Base-by-base conservation (phyloP, 345 rosid species). In the Trapa bicornis region DNA sequence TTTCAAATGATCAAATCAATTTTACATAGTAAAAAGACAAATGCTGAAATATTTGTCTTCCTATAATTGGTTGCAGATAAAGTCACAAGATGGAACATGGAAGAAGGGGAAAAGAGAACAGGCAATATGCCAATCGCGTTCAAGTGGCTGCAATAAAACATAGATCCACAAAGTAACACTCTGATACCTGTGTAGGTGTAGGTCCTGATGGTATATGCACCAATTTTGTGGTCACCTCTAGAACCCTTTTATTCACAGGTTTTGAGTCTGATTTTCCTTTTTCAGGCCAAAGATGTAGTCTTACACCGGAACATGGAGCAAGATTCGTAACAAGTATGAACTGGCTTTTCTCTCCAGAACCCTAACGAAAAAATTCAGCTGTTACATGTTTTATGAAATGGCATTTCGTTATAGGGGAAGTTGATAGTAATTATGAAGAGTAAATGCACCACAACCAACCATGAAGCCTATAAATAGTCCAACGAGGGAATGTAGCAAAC, bases 261-360 rank as follows among this genome's bases (percentile, higher is more conserved):
- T 87, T 78, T 56, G 82, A 74, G 71, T 74, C 74, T 66, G 84
- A 76, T 53, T 79, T 80, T 64, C 77, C 92, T 77, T 82, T 91
- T 71, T 86, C 88, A 76, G 96, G 88, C 99, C 99, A 94, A 45
- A 94, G 74, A 75, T 94, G 97, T 81, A 94, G 77, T 84, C 97
- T 87, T 67, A 89, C 89, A 48, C 99, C 97, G 75, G 81, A 86
- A 78, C 99, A 91, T 67, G 97, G 99, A 72, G 88, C 84, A 72
- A 94, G 91, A 77, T 94, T 94, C 69, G 99, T 89, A 70, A 91
- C 99, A 81, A 94, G 87, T 71, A 89, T 80, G 75, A 94, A 94
- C 81, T 91, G 87, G 68, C 76, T 76, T 82, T 75, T 91, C 63
- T 96, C 96, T 65, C 84, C 84, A 67, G 96, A 83, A 61, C 96